These are phyloP conservation scores for Ophiocytium majus DNA, from an alignment of 352 stramenopile genomes.

Conservation along the genomic window DNA sequence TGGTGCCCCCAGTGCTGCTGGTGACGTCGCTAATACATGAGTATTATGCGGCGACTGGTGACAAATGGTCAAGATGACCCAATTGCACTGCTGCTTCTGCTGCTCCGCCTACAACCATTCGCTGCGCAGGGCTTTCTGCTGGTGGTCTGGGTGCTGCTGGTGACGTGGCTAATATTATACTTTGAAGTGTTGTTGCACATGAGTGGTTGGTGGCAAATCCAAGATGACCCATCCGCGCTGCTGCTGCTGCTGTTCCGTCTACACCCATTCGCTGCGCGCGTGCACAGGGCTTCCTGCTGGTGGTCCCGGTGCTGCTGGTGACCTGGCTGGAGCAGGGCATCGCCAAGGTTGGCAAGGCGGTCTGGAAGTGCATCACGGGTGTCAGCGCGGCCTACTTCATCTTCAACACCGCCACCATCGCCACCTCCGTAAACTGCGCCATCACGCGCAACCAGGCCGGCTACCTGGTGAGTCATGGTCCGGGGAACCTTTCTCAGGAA, in stretches of 20 bases:
- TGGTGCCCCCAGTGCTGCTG: too few species aligned
- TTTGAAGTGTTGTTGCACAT: too few species aligned
- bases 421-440: conserved; percentile 69
- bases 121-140: neutral
- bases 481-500: too few species aligned
- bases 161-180: too few species aligned
- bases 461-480: conserved; percentile 36
- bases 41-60: too few species aligned
- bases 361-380: conserved; percentile 74
- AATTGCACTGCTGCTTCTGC: neutral
- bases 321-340: conserved; percentile 91
- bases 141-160: neutral
- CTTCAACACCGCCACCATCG: conserved; percentile 98
- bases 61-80: too few species aligned
- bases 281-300: neutral
- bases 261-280: neutral
- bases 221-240: neutral
- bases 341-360: conserved; percentile 75
- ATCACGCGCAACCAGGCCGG: conserved; percentile 76
- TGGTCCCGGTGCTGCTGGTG: conserved; percentile 58
- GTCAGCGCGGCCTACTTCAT: conserved; percentile 95
- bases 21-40: too few species aligned
- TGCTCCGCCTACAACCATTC: neutral
- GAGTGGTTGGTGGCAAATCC: neutral
- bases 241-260: neutral